These are phyloP conservation scores for Extremus antarcticus DNA, from an alignment of 495 filamentous ascomycete species.

Conservation along the genomic window DNA sequence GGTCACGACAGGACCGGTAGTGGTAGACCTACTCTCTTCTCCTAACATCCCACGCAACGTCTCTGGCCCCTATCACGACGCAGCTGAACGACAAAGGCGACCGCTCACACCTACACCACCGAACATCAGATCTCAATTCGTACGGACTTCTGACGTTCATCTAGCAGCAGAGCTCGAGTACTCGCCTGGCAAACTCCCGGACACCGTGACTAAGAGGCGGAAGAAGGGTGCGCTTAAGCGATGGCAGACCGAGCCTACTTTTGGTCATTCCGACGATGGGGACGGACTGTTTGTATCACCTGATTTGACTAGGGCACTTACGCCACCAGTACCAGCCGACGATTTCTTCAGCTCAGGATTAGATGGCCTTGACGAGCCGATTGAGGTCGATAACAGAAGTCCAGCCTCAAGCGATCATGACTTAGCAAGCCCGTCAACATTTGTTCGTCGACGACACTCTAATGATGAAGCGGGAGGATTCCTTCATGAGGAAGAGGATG, in stretches of 20 bases:
- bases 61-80: neutral
- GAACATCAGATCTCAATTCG: slow-evolving; percentile 6
- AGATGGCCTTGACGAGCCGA: neutral
- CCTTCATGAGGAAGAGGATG: neutral
- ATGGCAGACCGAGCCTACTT: slow-evolving; percentile 9
- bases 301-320: too few species aligned
- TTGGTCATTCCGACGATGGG: neutral
- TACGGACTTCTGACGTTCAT: neutral
- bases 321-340: too few species aligned
- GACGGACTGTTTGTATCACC: neutral
- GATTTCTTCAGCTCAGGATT: too few species aligned
- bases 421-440: neutral
- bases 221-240: slow-evolving; percentile 8
- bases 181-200: slow-evolving; percentile 11
- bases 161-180: neutral
- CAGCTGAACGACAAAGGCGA: neutral
- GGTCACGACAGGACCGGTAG: neutral
- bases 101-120: slow-evolving; percentile 8
- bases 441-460: neutral
- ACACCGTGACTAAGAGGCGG: slow-evolving; percentile 16
- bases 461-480: neutral
- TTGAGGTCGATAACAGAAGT: neutral
- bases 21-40: slow-evolving; percentile 18
- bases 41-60: slow-evolving; percentile 1
- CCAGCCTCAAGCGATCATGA: neutral